phyloP scores from a whole-genome alignment of 208 protist species.

The Crithidia expoeki region DNA sequence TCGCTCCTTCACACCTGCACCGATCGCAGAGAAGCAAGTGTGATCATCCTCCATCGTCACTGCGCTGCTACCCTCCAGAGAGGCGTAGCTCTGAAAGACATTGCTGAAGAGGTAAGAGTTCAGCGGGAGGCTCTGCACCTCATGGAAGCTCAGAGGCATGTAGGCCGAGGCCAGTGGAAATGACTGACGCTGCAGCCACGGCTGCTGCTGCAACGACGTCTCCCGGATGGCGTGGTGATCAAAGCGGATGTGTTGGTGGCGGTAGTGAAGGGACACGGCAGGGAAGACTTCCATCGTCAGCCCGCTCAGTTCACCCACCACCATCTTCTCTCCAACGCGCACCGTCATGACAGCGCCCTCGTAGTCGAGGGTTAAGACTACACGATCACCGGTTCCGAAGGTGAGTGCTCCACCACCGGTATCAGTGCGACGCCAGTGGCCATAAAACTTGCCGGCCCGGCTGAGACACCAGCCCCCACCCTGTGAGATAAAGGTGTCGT shows the following conservation, averaged over 20 bases:
- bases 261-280: slow-evolving; percentile 91
- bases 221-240: slow-evolving; percentile 86
- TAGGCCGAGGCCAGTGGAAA: slow-evolving; percentile 70
- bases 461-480: slow-evolving; percentile 93
- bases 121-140: slow-evolving; percentile 61
- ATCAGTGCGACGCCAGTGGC: slow-evolving; percentile 89
- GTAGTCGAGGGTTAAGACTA: slow-evolving; percentile 90
- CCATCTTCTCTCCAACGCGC: slow-evolving; percentile 77
- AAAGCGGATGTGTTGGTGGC: slow-evolving; percentile 92
- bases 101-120: slow-evolving; percentile 83
- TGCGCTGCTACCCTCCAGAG: slow-evolving; percentile 18
- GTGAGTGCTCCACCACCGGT: slow-evolving; percentile 50
- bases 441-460: slow-evolving; percentile 93
- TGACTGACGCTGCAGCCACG: slow-evolving; percentile 72
- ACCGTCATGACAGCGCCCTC: slow-evolving; percentile 87
- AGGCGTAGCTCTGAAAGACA: slow-evolving; percentile 42
- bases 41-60: slow-evolving; percentile 14
- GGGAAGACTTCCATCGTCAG: slow-evolving; percentile 90
- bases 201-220: slow-evolving; percentile 43
- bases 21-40: not conserved
- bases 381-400: slow-evolving; percentile 88
- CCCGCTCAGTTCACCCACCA: slow-evolving; percentile 89
- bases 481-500: slow-evolving; percentile 94
- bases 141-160: slow-evolving; percentile 44
- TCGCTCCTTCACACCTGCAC: not conserved